Evolutionary conservation across 352 stramenopile genomes (phyloP), one percentile per base, ranked within the genome.

Genomic region (Plasmopara halstedii): DNA sequence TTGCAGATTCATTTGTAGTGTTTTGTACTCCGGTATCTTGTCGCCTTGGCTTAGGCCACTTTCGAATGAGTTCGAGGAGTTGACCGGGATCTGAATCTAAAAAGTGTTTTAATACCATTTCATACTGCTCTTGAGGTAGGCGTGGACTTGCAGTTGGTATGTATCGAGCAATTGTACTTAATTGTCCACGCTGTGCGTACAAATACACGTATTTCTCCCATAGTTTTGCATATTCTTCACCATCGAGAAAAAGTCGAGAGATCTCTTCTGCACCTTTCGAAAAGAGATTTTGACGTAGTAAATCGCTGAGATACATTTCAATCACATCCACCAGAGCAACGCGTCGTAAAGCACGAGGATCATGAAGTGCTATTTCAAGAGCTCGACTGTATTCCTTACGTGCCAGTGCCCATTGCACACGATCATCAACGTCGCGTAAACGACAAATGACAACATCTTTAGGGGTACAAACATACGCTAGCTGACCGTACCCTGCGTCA

Each of bases 131-230:
- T 6, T 62, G 71, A 0, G 81, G 81, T 5, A 92, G 53, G 2
- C 77, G 63, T n/a, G 77, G 77, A 29, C 55, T 88, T 0, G 74
- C 48, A 0, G 81, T 89, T n/a, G 81, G 81, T 27, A 92, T 83
- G 50, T 58, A 83, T 4, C 67, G 67, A 4, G 77, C 77, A 41
- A 92, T 86, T 10, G 73, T 69, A 46, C 64, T 79, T 43, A 92
- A 36, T 36, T 89, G 75, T 0, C 76, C 76, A 21, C 74, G 74
- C 50, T 92, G 81, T 0, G 77, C 76, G 46, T 89, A 92, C 20
- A 92, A 70, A 36, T 92, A 92, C 2, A 92, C 72, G 45, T 89
- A 92, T n/a, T 89, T 92, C 42, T 88, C 75, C 80, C 80, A 92
- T 13, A 88, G 40, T 40, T 69, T 70, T 5, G 67, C 76, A 29